Percentiles rank a stretch among this genome's conserved stretches.
These are phyloP conservation scores for Tremella mesenterica DNA, from an alignment of 768 basidiomycete species.

Conservation along the genomic window DNA sequence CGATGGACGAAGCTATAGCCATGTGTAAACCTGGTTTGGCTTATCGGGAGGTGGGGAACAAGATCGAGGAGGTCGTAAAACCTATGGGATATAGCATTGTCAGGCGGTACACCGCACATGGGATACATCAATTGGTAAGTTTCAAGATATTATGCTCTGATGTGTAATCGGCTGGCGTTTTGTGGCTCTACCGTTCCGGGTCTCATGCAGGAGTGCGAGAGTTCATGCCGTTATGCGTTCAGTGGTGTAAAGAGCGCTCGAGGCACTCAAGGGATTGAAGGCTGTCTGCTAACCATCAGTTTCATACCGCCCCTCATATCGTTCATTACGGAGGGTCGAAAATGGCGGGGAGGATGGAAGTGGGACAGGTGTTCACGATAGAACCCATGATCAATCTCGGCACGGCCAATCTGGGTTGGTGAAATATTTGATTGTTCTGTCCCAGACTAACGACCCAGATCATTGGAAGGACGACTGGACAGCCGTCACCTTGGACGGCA, in stretches of 20 bases:
- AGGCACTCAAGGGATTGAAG: not conserved
- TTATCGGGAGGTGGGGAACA: conserved; percentile 47
- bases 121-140: conserved; percentile 58
- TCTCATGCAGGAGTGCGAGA: too few species aligned
- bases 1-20: conserved; percentile 80
- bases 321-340: conserved; percentile 94
- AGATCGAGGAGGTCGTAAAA: conserved; percentile 68
- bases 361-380: conserved; percentile 57
- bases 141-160: not conserved
- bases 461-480: conserved; percentile 90
- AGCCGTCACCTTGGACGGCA: conserved; percentile 82
- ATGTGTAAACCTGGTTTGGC: conserved; percentile 87
- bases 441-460: conserved; percentile 4
- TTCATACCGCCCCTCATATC: conserved; percentile 76
- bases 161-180: not conserved
- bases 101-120: conserved; percentile 83
- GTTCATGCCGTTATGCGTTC: too few species aligned
- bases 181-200: too few species aligned
- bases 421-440: not conserved
- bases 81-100: conserved; percentile 82
- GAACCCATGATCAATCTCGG: conserved; percentile 87
- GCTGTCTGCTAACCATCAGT: conserved; percentile 47
- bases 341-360: conserved; percentile 83
- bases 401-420: conserved; percentile 42
- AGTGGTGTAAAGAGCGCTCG: not conserved